These are phyloP conservation scores for Colletotrichum karsti DNA, from an alignment of 2,329 filamentous ascomycete genomes.

Conservation along the genomic window DNA sequence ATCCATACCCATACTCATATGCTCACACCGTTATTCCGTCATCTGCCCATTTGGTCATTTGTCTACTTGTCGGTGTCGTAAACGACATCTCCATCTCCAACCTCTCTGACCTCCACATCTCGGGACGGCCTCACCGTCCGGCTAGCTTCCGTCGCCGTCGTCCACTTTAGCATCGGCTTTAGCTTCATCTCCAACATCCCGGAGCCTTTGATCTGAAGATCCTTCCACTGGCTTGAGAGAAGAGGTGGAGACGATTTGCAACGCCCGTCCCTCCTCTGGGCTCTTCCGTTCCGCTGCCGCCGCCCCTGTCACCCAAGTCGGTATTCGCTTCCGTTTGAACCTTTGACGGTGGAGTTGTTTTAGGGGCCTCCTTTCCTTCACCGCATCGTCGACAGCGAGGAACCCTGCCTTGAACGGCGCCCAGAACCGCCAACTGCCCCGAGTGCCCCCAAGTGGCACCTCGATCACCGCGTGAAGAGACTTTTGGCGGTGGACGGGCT, in stretches of 20 bases:
- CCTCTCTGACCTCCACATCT: constrained; percentile 1
- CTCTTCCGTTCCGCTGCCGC: not conserved
- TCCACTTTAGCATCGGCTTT: constrained; percentile 16
- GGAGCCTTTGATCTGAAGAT: not conserved
- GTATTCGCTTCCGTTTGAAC: constrained; percentile 22
- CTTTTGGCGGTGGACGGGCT: constrained; percentile 23
- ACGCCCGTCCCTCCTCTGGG: constrained; percentile 7
- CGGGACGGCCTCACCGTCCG: constrained; percentile 5
- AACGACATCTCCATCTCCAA: constrained; percentile 6
- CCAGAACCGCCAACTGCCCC: constrained; percentile 8
- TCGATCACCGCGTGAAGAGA: not conserved
- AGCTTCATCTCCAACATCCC: not conserved
- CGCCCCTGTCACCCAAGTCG: constrained; percentile 24
- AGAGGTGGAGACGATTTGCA: constrained; percentile 4
- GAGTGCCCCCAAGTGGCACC: constrained; percentile 13
- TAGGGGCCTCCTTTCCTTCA: constrained; percentile 25
- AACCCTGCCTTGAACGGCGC: constrained; percentile 1
- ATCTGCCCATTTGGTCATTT: not conserved
- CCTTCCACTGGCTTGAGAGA: not conserved
- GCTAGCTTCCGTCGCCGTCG: constrained; percentile 1
- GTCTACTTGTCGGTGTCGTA: not conserved
- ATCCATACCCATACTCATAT: not conserved
- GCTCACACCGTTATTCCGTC: constrained; percentile 3
- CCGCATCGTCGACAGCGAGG: constrained; percentile 24
- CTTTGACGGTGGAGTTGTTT: constrained; percentile 19